Evolutionary conservation across 2,329 filamentous ascomycete genomes (phyloP).

Genomic region (Chaetomium sp.): DNA sequence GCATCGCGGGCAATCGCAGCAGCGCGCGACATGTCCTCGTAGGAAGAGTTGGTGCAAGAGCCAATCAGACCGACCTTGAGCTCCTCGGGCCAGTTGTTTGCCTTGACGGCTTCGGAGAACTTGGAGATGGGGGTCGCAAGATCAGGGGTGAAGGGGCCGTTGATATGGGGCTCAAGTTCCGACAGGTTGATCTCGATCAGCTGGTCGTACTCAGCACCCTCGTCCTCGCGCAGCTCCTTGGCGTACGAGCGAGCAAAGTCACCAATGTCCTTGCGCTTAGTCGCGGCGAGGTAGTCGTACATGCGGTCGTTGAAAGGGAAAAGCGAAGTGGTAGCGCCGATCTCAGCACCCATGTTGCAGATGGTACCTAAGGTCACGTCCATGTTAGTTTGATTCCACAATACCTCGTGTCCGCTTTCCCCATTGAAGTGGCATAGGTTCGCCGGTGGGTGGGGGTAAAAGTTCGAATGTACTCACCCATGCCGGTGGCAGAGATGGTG

Average conservation of each 20-base stretch:
- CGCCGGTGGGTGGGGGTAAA: neutral
- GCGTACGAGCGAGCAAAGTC: slow-evolving; percentile 83
- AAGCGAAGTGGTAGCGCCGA: slow-evolving; percentile 81
- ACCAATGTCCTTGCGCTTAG: slow-evolving; percentile 84
- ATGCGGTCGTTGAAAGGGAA: slow-evolving; percentile 98
- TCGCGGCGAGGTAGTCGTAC: slow-evolving; percentile 91
- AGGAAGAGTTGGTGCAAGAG: slow-evolving; percentile 90
- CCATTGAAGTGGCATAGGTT: neutral
- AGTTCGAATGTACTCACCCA: neutral
- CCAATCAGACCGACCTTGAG: slow-evolving; percentile 96
- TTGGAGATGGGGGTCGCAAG: slow-evolving; percentile 96
- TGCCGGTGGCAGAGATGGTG: slow-evolving; percentile 68
- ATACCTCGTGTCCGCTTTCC: neutral
- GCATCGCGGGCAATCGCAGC: slow-evolving; percentile 89
- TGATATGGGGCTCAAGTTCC: slow-evolving; percentile 95
- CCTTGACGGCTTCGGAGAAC: slow-evolving; percentile 89
- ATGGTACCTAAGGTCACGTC: neutral
- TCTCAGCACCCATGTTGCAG: slow-evolving; percentile 44
- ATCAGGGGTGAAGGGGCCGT: slow-evolving; percentile 98
- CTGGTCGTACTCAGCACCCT: slow-evolving; percentile 92
- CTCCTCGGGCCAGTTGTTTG: slow-evolving; percentile 93
- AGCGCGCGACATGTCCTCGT: slow-evolving; percentile 87
- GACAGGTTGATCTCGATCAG: slow-evolving; percentile 93
- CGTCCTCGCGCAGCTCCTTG: slow-evolving; percentile 76
- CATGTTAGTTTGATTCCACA: neutral